phyloP scores from a whole-genome alignment of 768 basidiomycete species.

The Termitomyces sp. region DNA sequence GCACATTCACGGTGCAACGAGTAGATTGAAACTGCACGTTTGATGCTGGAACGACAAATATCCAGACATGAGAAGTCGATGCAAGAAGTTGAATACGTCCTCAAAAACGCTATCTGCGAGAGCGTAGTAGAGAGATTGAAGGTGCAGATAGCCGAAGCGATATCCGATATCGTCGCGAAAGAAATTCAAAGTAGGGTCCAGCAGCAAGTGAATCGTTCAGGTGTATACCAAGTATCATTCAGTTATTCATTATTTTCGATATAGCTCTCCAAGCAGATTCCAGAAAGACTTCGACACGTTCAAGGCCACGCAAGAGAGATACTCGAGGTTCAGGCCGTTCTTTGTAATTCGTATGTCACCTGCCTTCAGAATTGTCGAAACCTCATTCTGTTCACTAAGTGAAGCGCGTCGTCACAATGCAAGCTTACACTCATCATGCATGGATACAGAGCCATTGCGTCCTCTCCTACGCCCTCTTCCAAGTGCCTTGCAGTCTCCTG shows the following conservation, averaged over 20 bases:
- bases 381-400: constrained; percentile 18
- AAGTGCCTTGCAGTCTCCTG: constrained; percentile 40
- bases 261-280: constrained; percentile 39
- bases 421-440: constrained; percentile 28
- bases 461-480: constrained; percentile 47
- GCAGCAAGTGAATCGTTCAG: constrained; percentile 28
- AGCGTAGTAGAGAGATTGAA: constrained; percentile 35
- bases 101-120: constrained; percentile 35
- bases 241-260: not conserved
- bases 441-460: constrained; percentile 33
- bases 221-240: not conserved
- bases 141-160: constrained; percentile 25
- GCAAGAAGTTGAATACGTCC: constrained; percentile 23
- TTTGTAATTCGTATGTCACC: constrained; percentile 41
- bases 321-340: constrained; percentile 33
- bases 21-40: constrained; percentile 35
- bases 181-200: constrained; percentile 36
- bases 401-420: constrained; percentile 42
- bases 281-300: constrained; percentile 34
- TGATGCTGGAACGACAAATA: constrained; percentile 33
- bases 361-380: not conserved
- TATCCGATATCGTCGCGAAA: constrained; percentile 28
- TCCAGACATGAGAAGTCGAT: constrained; percentile 31
- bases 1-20: constrained; percentile 6
- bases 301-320: constrained; percentile 37